These are phyloP conservation scores for Aureobasidium sp. DNA, from an alignment of 2,329 filamentous ascomycete species.

Conservation along the genomic window DNA sequence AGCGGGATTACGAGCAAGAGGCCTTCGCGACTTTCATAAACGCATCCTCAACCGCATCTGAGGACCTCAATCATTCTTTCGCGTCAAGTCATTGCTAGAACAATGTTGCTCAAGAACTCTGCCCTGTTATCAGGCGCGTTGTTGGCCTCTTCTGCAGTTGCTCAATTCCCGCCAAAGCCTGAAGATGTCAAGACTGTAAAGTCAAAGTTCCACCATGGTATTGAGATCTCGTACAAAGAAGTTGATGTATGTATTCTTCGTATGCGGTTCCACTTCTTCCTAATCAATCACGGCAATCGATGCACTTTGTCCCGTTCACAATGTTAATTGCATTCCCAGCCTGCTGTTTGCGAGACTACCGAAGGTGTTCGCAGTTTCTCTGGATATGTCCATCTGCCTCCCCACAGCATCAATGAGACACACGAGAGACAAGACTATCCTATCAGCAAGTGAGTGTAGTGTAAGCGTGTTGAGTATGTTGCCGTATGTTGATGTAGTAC, in stretches of 20 bases:
- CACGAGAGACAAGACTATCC: constrained; percentile 21
- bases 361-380: constrained; percentile 39
- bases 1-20: neutral
- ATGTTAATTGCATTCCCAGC: constrained; percentile 13
- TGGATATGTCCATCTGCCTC: constrained; percentile 25
- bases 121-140: neutral
- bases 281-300: neutral
- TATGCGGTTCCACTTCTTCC: neutral
- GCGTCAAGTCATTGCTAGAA: no score
- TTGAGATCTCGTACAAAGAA: constrained; percentile 40
- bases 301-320: neutral
- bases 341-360: constrained; percentile 39
- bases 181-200: constrained; percentile 34
- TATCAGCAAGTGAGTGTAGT: constrained; percentile 23
- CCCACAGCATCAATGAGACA: constrained; percentile 18
- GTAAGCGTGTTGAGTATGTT: constrained; percentile 21
- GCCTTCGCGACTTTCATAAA: neutral
- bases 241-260: constrained; percentile 22
- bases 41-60: neutral
- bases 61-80: neutral
- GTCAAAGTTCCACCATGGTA: constrained; percentile 36
- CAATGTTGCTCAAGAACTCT: neutral
- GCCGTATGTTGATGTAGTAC: constrained; percentile 20
- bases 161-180: constrained; percentile 34
- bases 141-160: constrained; percentile 13